Conservation (phyloP, 768 basidiomycete species). For the Leccinum obscurum region DNA sequence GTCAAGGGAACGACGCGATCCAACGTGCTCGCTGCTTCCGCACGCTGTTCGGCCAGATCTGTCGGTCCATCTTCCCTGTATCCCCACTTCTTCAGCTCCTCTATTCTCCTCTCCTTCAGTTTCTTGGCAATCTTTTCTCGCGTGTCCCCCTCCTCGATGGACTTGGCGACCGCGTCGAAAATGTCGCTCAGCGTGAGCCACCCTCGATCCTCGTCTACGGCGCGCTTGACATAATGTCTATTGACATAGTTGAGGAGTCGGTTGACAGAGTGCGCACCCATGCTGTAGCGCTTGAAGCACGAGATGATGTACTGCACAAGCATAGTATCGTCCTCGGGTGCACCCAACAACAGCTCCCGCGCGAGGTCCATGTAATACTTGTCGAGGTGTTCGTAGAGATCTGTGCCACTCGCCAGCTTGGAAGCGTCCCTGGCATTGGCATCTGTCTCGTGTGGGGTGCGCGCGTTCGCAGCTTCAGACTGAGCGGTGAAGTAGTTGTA, state of each 20-base stretch:
- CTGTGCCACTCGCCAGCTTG: slow-evolving; percentile 51
- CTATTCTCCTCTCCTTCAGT: slow-evolving; percentile 51
- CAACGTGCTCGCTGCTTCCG: slow-evolving; percentile 68
- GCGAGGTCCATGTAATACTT: slow-evolving; percentile 64
- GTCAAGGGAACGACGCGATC: slow-evolving; percentile 67
- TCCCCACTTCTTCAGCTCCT: slow-evolving; percentile 75
- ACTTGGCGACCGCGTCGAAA: slow-evolving; percentile 58
- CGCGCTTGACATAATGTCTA: slow-evolving; percentile 72
- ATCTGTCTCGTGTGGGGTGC: slow-evolving; percentile 10
- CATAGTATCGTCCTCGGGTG: slow-evolving; percentile 63
- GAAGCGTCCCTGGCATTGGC: slow-evolving; percentile 27
- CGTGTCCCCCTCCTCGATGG: slow-evolving; percentile 50
- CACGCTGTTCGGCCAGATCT: slow-evolving; percentile 64
- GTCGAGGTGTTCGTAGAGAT: slow-evolving; percentile 75
- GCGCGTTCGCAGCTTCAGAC: slow-evolving; percentile 44
- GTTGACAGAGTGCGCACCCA: slow-evolving; percentile 66
- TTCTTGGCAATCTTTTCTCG: slow-evolving; percentile 59
- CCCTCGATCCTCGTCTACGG: slow-evolving; percentile 75
- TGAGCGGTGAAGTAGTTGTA: slow-evolving; percentile 78
- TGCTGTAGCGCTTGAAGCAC: slow-evolving; percentile 67
- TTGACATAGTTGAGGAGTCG: slow-evolving; percentile 75
- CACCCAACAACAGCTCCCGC: slow-evolving; percentile 59
- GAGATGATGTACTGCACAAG: slow-evolving; percentile 72
- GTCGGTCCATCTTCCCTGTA: slow-evolving; percentile 51
- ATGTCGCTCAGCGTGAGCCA: slow-evolving; percentile 73